phyloP scores from a whole-genome alignment of 441 rosid genomes.

The Pelargonium citronellum region DNA sequence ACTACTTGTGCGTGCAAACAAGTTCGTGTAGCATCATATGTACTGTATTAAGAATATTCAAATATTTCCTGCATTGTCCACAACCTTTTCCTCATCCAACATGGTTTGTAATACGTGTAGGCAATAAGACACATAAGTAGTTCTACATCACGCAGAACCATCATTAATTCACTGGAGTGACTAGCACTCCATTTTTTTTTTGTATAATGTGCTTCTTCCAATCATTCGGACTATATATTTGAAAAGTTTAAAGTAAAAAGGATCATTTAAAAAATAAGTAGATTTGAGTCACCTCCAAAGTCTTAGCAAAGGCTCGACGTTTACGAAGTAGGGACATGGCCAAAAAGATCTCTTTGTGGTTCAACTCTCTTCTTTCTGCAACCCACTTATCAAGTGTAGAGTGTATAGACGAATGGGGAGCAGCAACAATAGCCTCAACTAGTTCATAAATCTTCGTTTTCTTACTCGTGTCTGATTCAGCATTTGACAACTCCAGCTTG shows the following conservation, averaged over 20 bases:
- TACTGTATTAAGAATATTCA: neutral
- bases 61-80: neutral
- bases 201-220: neutral
- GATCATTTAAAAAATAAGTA: neutral
- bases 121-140: neutral
- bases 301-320: neutral
- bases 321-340: neutral
- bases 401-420: neutral
- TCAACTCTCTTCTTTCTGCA: neutral
- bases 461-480: neutral
- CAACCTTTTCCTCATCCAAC: neutral
- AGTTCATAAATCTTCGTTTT: neutral
- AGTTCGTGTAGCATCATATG: neutral
- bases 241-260: neutral
- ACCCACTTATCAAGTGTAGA: conserved; percentile 1
- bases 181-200: neutral
- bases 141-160: neutral
- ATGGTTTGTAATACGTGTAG: neutral
- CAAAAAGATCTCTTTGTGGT: neutral
- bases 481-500: neutral
- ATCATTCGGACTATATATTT: neutral
- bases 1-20: neutral
- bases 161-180: neutral
- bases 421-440: neutral
- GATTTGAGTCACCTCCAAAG: conserved; percentile 6